phyloP scores from a whole-genome alignment of 108 stramenopile species.

The Nannochloropsis salina region DNA sequence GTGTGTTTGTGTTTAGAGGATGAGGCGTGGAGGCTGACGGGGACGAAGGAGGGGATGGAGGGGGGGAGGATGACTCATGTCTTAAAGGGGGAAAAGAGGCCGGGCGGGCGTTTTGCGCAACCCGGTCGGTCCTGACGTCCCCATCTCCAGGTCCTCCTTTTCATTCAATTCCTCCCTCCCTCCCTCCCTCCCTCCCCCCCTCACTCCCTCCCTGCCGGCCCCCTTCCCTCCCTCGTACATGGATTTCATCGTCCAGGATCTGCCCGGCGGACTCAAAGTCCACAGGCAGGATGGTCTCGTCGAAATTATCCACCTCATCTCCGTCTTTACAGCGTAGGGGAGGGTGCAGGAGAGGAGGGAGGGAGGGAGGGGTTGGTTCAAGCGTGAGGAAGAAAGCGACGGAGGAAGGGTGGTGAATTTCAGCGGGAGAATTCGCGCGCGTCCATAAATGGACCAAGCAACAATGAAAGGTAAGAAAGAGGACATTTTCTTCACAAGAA shows the following conservation, averaged over 20 bases:
- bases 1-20: not conserved
- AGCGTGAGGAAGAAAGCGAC: too few species aligned
- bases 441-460: too few species aligned
- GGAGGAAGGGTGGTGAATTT: too few species aligned
- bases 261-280: slow-evolving; percentile 75
- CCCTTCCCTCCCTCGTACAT: slow-evolving; percentile 7
- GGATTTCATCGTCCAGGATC: slow-evolving; percentile 50
- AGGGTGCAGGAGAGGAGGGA: too few species aligned
- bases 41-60: not conserved
- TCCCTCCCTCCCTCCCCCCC: slow-evolving; percentile 16
- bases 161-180: too few species aligned
- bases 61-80: not conserved
- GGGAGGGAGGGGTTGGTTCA: too few species aligned
- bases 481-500: too few species aligned
- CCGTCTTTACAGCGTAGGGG: too few species aligned
- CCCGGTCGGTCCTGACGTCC: not conserved
- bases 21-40: not conserved
- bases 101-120: not conserved
- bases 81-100: not conserved
- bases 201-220: slow-evolving; percentile 7
- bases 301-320: too few species aligned
- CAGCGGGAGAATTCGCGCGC: too few species aligned
- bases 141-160: too few species aligned
- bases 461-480: too few species aligned
- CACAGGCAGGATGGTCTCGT: slow-evolving; percentile 74